Evolutionary conservation across 306 rosid species (phyloP), one percentile per base, ranked within the genome.

Genomic region (Quercus dentata): DNA sequence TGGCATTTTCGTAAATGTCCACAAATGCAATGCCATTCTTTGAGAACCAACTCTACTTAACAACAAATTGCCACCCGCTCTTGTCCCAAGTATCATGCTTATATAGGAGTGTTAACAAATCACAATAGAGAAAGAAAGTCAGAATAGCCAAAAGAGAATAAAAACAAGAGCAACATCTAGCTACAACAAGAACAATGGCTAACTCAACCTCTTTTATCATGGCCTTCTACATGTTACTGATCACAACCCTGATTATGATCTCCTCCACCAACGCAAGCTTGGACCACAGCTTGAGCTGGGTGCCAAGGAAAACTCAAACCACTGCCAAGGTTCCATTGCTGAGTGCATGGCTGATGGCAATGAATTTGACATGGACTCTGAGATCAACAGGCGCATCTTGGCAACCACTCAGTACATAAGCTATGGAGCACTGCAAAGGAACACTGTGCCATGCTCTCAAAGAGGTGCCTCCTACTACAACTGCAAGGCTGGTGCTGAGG

Each of bases 391-490:
- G 78, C 94, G 98, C 70, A 90, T 93, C 62, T 52, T 93, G 76
- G 98, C 94, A 67, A 91, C 93, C 54, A 76, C 89, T 0, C 80
- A 90, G 30, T 93, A 91, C 84, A 83, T 93, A 83, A 93, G 98
- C 89, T 93, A 93, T 78, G 74, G 44, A 56, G 92, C 93, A 9
- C 90, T 93, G 83, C 90, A 88, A 86, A 72, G 90, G 6, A 90
- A 93, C 91, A 87, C 84, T 0, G 97, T 93, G 73, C 98, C 98
- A 20, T 93, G 98, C 81, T 91, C 97, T 38, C 80, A 9, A 6
- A 91, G 78, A 44, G 98, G 98, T 73, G 93, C 98, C 9, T 91
- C 97, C 52, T 93, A 93, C 84, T 93, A 93, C 86, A 93, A 93
- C 74, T 93, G 98, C 79, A 31, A 73, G 70, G 44, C 89, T 2